Evolutionary conservation across 306 rosid species (phyloP).

Genomic region (Cucurbita argyrosperma): DNA sequence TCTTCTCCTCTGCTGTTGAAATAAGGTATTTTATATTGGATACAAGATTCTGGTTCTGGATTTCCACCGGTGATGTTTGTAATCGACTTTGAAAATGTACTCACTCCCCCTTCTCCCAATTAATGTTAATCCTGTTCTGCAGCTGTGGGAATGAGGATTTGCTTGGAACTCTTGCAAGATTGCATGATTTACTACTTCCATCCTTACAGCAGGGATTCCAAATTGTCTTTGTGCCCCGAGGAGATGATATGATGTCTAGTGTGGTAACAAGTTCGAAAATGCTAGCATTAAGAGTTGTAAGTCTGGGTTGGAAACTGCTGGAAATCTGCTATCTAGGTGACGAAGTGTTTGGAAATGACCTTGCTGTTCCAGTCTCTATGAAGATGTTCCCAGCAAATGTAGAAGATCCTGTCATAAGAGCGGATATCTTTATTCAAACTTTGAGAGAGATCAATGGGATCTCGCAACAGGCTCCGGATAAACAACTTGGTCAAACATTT

Average conservation of each 20-base stretch:
- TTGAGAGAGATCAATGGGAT: conserved; percentile 69
- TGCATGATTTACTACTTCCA: conserved; percentile 84
- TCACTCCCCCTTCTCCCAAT: background rate
- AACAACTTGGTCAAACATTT: conserved; percentile 48
- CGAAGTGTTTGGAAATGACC: conserved; percentile 39
- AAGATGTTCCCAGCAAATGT: conserved; percentile 90
- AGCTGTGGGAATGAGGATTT: conserved; percentile 74
- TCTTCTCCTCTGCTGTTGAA: conserved; percentile 69
- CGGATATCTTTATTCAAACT: conserved; percentile 75
- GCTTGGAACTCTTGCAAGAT: conserved; percentile 58
- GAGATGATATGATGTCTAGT: conserved; percentile 30
- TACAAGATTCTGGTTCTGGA: background rate
- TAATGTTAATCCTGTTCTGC: conserved; percentile 4
- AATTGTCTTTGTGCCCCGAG: conserved; percentile 35
- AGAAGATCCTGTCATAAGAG: conserved; percentile 79
- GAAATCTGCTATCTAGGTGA: conserved; percentile 72
- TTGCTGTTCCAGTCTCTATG: conserved; percentile 43
- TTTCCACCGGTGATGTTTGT: background rate
- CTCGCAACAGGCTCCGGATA: conserved; percentile 34
- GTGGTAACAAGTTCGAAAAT: conserved; percentile 52
- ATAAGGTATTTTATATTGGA: conserved; percentile 33
- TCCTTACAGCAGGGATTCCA: conserved; percentile 32
- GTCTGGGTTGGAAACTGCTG: conserved; percentile 71
- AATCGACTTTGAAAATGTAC: background rate
- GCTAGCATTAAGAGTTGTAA: conserved; percentile 57